These are phyloP conservation scores for Penicillium coprophilum DNA, from an alignment of 495 filamentous ascomycete genomes.

Conservation along the genomic window DNA sequence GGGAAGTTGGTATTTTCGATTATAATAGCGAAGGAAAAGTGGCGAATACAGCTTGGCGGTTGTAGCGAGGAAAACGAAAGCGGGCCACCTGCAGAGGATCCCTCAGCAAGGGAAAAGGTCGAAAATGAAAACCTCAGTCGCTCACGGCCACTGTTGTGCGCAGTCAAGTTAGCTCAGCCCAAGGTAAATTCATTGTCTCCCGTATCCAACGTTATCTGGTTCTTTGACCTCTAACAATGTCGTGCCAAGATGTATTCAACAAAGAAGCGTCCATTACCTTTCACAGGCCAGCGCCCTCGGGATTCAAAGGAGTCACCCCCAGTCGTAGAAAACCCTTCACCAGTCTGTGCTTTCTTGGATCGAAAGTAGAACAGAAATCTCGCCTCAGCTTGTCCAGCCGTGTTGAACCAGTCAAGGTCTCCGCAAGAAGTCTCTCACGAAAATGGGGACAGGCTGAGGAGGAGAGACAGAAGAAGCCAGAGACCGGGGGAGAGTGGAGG, in stretches of 20 bases:
- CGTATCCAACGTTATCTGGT: conserved; percentile 6
- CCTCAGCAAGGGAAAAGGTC: conserved; percentile 4
- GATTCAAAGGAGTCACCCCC: conserved; percentile 24
- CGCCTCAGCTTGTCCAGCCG: conserved; percentile 44
- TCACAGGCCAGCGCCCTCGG: conserved; percentile 23
- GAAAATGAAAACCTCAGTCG: conserved; percentile 1
- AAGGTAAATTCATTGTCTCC: conserved; percentile 6
- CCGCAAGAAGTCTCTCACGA: conserved; percentile 45
- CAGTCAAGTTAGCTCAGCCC: conserved; percentile 12
- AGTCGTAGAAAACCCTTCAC: conserved; percentile 33
- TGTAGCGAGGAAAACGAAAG: conserved; percentile 22
- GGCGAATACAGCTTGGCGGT: conserved; percentile 65
- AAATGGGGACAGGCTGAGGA: conserved; percentile 40
- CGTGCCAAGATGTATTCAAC: conserved; percentile 7
- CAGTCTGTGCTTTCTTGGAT: conserved; percentile 24
- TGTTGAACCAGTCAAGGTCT: conserved; percentile 53
- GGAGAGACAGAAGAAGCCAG: conserved; percentile 20
- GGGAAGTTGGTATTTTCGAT: conserved; percentile 45
- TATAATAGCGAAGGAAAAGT: conserved; percentile 57
- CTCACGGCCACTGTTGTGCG: conserved; percentile 8
- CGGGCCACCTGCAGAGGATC: conserved; percentile 3
- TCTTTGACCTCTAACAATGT: conserved; percentile 11
- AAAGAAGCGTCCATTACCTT: conserved; percentile 38
- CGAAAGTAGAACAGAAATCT: conserved; percentile 26
- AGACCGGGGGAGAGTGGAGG: conserved; percentile 21